These are phyloP conservation scores for Sugiyamaella floridensis DNA, from an alignment of 805 yeast species.

Conservation along the genomic window DNA sequence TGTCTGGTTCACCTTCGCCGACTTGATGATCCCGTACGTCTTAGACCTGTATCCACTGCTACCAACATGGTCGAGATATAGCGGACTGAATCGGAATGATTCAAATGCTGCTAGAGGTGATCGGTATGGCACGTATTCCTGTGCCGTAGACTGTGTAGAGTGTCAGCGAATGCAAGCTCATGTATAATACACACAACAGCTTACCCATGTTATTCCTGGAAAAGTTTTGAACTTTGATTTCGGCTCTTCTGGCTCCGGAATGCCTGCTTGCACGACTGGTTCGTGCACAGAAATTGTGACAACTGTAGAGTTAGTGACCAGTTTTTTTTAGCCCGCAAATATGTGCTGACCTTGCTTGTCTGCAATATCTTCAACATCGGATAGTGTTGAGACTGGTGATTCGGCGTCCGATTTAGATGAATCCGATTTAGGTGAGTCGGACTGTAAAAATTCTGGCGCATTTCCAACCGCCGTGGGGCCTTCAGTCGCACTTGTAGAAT, in stretches of 20 bases:
- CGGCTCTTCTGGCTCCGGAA: too few relatives aligned
- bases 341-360: too few relatives aligned
- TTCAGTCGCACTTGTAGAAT: too few relatives aligned
- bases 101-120: constrained; percentile 21
- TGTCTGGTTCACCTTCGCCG: constrained; percentile 2
- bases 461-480: too few relatives aligned
- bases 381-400: background rate
- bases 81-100: constrained; percentile 23
- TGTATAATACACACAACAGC: too few relatives aligned
- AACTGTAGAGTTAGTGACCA: too few relatives aligned
- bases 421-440: background rate
- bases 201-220: too few relatives aligned
- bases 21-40: constrained; percentile 15
- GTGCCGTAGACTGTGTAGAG: background rate
- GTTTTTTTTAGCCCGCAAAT: too few relatives aligned
- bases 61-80: constrained; percentile 10
- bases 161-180: background rate
- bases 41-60: constrained; percentile 14
- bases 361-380: background rate
- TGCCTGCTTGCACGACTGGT: too few relatives aligned
- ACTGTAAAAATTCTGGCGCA: too few relatives aligned
- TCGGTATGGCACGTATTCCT: constrained; percentile 13
- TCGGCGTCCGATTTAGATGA: background rate
- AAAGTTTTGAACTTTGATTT: too few relatives aligned
- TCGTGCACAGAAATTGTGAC: too few relatives aligned